phyloP scores from a whole-genome alignment of 164 flowering plant genomes.

The Magnolia officinalis region DNA sequence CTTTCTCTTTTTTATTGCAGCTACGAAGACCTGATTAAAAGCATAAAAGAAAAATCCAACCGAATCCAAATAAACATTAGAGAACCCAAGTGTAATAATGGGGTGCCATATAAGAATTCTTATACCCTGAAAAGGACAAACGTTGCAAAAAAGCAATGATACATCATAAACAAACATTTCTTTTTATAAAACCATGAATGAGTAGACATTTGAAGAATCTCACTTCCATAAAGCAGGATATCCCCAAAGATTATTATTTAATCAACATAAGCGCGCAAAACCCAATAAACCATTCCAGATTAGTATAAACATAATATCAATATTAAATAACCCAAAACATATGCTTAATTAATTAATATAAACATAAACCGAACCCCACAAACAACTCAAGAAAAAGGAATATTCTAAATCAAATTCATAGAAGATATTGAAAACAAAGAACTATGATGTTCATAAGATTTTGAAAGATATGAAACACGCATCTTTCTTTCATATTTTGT shows the following conservation, averaged over 20 bases:
- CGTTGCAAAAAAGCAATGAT: conserved; percentile 2
- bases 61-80: neutral
- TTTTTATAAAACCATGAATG: neutral
- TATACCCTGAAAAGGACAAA: neutral
- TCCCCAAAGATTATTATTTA: neutral
- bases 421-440: neutral
- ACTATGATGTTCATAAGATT: neutral
- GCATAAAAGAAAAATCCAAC: neutral
- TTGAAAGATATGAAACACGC: neutral
- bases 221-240: neutral
- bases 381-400: neutral
- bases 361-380: neutral
- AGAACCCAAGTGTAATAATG: neutral
- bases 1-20: conserved; percentile 74
- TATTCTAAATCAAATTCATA: neutral
- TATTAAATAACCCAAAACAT: no score
- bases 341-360: neutral
- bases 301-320: neutral
- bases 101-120: neutral
- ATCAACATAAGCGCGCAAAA: neutral
- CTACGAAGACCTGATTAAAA: conserved; percentile 65
- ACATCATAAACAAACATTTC: neutral
- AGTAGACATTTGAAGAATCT: conserved; percentile 3
- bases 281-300: neutral
- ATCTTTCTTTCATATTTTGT: neutral